A percentile compares a stretch with the other conserved stretches of the same genome.
Conservation (phyloP, 148 eudicot genomes). For the Fallopia convolvulus region DNA sequence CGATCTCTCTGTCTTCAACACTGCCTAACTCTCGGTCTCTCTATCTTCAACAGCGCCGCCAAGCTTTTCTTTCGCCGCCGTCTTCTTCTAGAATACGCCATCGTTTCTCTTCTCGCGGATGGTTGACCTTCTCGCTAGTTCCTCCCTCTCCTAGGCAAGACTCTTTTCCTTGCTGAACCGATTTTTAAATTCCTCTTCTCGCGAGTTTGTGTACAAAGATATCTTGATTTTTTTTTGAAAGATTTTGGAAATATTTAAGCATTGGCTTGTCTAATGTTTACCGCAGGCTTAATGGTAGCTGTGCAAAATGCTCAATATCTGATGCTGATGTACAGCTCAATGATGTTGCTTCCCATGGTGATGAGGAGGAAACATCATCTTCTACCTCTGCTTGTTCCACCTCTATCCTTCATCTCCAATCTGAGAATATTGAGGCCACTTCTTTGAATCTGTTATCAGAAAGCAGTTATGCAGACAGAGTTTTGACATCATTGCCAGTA, state of each 20-base stretch:
- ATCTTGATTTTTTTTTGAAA: neutral
- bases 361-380: constrained; percentile 38
- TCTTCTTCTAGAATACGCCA: constrained; percentile 25
- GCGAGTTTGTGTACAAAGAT: neutral
- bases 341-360: constrained; percentile 37
- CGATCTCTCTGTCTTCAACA: constrained; percentile 25
- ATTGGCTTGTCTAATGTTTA: constrained; percentile 5
- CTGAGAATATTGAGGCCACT: constrained; percentile 53
- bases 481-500: constrained; percentile 79
- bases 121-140: constrained; percentile 25
- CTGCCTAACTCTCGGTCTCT: constrained; percentile 10
- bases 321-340: constrained; percentile 43
- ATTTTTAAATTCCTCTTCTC: neutral
- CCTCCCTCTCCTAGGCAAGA: constrained; percentile 20
- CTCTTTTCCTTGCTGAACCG: neutral
- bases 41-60: constrained; percentile 12
- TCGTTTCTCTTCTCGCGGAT: constrained; percentile 29
- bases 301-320: constrained; percentile 53
- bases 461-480: constrained; percentile 46
- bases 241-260: neutral
- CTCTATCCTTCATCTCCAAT: constrained; percentile 40
- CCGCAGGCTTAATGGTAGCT: constrained; percentile 48
- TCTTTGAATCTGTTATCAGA: constrained; percentile 47
- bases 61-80: constrained; percentile 17
- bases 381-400: constrained; percentile 36